phyloP scores from a whole-genome alignment of 1,284 basidiomycete species.

The Melampsora occidentalis region DNA sequence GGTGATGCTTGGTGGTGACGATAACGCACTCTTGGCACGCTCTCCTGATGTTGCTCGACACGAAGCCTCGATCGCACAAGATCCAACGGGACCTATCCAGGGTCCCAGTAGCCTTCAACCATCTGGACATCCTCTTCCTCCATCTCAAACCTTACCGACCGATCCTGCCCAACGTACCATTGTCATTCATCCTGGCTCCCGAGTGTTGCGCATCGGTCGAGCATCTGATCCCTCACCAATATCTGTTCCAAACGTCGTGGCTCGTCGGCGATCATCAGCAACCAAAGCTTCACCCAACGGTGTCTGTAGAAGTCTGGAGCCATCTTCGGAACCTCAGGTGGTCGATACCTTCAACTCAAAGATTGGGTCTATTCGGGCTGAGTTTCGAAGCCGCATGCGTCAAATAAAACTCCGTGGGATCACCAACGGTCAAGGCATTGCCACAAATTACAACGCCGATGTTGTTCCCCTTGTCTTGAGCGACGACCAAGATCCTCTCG shows the following conservation, averaged over 20 bases:
- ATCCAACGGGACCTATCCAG: background rate
- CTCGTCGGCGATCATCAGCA: constrained; percentile 53
- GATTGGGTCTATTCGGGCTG: constrained; percentile 67
- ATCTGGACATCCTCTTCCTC: background rate
- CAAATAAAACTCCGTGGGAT: constrained; percentile 79
- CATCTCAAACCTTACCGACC: background rate
- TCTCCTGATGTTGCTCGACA: constrained; percentile 1
- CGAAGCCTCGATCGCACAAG: background rate
- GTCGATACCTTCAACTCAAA: constrained; percentile 66
- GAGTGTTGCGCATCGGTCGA: constrained; percentile 78
- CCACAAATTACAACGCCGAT: constrained; percentile 61
- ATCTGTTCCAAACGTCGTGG: constrained; percentile 72
- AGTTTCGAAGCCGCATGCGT: constrained; percentile 77
- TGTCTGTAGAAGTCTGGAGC: constrained; percentile 25
- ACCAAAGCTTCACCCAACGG: constrained; percentile 8
- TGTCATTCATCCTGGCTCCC: constrained; percentile 90
- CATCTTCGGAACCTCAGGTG: constrained; percentile 50
- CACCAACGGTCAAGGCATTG: constrained; percentile 68
- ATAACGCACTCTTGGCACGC: constrained; percentile 15
- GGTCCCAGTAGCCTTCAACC: background rate
- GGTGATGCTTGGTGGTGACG: constrained; percentile 40
- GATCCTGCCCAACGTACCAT: constrained; percentile 56
- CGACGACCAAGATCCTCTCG: constrained; percentile 73
- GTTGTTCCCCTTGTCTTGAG: constrained; percentile 69
- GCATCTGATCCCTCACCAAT: constrained; percentile 82